These are phyloP conservation scores for Kwoniella dendrophila DNA, from an alignment of 768 basidiomycete species.

Conservation along the genomic window DNA sequence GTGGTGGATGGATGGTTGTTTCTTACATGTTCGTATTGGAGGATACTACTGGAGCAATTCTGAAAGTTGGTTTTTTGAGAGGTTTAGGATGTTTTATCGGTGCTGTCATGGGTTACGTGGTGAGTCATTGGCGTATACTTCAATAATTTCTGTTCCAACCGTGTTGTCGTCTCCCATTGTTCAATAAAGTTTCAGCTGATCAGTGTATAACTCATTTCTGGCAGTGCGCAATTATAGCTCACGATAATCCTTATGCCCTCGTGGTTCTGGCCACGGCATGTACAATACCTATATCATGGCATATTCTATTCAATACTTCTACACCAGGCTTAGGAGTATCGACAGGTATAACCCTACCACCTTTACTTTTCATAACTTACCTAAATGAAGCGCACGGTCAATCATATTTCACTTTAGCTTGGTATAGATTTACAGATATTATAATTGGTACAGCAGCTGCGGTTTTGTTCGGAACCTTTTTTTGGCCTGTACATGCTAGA, in stretches of 20 bases:
- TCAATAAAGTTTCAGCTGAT: background rate
- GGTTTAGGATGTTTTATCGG: slow-evolving; percentile 53
- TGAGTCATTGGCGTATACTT: slow-evolving; percentile 34
- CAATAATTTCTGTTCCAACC: background rate
- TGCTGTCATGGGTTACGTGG: slow-evolving; percentile 49
- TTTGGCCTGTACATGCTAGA: slow-evolving; percentile 55
- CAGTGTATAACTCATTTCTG: background rate
- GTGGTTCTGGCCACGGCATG: slow-evolving; percentile 47
- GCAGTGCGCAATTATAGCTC: slow-evolving; percentile 50
- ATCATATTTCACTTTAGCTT: slow-evolving; percentile 44
- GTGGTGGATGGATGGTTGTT: slow-evolving; percentile 53
- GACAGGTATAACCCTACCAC: slow-evolving; percentile 55
- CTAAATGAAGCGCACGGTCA: slow-evolving; percentile 34
- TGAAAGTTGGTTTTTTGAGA: slow-evolving; percentile 51
- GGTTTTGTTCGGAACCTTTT: slow-evolving; percentile 48
- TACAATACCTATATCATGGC: slow-evolving; percentile 49
- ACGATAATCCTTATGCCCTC: slow-evolving; percentile 50
- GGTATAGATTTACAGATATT: slow-evolving; percentile 49
- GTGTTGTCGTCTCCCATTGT: no score
- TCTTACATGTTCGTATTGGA: slow-evolving; percentile 56
- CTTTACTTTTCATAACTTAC: slow-evolving; percentile 54
- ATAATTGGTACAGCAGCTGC: slow-evolving; percentile 54
- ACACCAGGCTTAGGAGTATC: slow-evolving; percentile 38
- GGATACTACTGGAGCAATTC: slow-evolving; percentile 53
- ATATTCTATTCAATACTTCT: slow-evolving; percentile 49